Conservation (phyloP, 2,329 filamentous ascomycete genomes). For the Cytospora mali region DNA sequence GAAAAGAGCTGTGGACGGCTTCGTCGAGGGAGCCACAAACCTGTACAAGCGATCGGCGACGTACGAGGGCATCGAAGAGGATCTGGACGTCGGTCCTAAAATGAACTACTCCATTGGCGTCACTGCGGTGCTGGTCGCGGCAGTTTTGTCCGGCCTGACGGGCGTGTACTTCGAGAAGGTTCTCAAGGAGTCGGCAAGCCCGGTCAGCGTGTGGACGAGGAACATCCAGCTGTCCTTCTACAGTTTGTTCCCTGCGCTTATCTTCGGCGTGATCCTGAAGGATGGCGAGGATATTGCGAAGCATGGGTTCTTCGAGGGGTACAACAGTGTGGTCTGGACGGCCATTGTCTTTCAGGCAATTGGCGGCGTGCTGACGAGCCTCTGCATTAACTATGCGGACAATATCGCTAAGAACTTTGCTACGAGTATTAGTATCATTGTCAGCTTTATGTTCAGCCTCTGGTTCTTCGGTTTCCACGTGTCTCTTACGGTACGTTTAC, state of each 20-base stretch:
- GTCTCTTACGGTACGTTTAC: slow-evolving; percentile 66
- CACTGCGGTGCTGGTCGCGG: slow-evolving; percentile 75
- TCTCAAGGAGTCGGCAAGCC: slow-evolving; percentile 77
- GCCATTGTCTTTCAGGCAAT: slow-evolving; percentile 81
- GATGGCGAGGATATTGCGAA: slow-evolving; percentile 83
- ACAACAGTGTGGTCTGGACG: slow-evolving; percentile 89
- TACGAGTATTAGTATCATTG: slow-evolving; percentile 85
- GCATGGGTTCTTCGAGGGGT: slow-evolving; percentile 91
- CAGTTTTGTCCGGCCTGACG: slow-evolving; percentile 79
- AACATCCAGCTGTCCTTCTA: slow-evolving; percentile 96
- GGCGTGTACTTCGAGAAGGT: slow-evolving; percentile 91
- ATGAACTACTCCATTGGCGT: slow-evolving; percentile 83
- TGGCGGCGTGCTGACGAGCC: slow-evolving; percentile 80
- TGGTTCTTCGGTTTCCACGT: slow-evolving; percentile 82
- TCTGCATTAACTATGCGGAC: slow-evolving; percentile 81
- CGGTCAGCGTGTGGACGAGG: slow-evolving; percentile 85
- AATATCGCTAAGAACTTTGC: slow-evolving; percentile 95
- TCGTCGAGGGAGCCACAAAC: slow-evolving; percentile 40
- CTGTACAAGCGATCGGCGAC: slow-evolving; percentile 77
- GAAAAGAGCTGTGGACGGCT: slow-evolving; percentile 46
- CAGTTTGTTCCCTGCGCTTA: slow-evolving; percentile 84
- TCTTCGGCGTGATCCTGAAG: slow-evolving; percentile 83
- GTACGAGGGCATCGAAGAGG: slow-evolving; percentile 82
- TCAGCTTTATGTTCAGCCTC: slow-evolving; percentile 84
- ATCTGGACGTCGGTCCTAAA: slow-evolving; percentile 52